Conservation (phyloP, 169 alveolate species). For the Prorocentrum cordatum region DNA sequence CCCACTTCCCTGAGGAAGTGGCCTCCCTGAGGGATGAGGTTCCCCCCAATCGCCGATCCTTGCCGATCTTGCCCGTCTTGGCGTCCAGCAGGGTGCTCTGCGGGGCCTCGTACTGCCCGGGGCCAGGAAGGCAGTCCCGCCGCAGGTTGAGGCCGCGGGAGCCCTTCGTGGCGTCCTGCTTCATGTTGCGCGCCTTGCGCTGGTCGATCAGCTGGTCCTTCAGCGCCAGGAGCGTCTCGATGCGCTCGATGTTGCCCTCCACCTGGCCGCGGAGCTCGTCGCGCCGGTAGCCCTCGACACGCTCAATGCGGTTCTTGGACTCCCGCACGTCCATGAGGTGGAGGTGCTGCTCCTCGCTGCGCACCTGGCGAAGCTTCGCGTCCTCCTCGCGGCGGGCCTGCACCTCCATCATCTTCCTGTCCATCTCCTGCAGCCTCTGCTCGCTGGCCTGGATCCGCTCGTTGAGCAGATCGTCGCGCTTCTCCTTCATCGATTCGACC, state of each 20-base stretch:
- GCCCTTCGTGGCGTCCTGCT: constrained; percentile 20
- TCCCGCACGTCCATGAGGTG: not conserved
- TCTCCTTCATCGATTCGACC: no score
- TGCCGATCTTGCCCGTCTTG: no score
- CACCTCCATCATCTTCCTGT: no score
- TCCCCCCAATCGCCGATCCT: no score
- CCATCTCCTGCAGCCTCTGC: no score
- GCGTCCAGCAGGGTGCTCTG: no score
- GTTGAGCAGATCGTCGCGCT: no score
- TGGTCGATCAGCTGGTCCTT: constrained; percentile 14
- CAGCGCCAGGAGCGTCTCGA: not conserved
- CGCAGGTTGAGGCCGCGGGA: not conserved
- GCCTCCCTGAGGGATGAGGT: no score
- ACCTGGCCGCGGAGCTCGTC: not conserved
- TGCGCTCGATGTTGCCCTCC: not conserved
- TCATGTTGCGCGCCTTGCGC: constrained; percentile 61
- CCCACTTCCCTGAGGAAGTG: no score
- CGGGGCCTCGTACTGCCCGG: not conserved
- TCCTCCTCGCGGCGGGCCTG: constrained; percentile 51
- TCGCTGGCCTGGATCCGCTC: no score
- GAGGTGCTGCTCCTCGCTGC: not conserved
- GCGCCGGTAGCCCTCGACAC: not conserved
- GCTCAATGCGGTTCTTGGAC: not conserved
- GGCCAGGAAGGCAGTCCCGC: not conserved
- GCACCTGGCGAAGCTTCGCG: constrained; percentile 19